Conservation (phyloP, 2,329 filamentous ascomycete genomes). For the Alternaria triticimaculans region DNA sequence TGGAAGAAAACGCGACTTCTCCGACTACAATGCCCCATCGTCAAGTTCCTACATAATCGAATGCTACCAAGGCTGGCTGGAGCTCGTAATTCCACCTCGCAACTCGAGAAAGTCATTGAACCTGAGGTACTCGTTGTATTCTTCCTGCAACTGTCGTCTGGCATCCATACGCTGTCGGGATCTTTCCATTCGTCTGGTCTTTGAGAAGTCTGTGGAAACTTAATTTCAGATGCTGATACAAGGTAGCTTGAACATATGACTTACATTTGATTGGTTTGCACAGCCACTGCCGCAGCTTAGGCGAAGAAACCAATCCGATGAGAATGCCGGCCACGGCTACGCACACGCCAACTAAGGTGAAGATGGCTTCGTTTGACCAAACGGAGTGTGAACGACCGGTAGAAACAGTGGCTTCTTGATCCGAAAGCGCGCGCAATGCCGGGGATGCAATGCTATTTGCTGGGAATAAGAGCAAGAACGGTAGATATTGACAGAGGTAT, state of each 20-base stretch:
- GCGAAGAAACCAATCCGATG: background rate
- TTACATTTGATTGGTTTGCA: background rate
- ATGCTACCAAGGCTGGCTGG: background rate
- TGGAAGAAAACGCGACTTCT: background rate
- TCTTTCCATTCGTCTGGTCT: background rate
- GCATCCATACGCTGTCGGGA: background rate
- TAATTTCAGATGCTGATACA: background rate
- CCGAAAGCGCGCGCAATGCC: background rate
- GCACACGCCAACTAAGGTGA: background rate
- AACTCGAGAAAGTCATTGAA: background rate
- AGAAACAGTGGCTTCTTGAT: too few species aligned
- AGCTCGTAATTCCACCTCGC: background rate
- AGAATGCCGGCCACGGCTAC: background rate
- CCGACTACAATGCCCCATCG: background rate
- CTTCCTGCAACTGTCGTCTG: background rate
- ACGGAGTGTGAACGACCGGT: too few species aligned
- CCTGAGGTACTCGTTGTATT: background rate
- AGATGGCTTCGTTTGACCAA: conserved; percentile 5
- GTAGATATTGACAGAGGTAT: fast-evolving
- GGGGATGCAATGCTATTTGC: too few species aligned
- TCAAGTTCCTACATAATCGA: background rate
- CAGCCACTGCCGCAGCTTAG: background rate
- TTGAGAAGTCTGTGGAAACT: background rate
- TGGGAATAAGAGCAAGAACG: background rate
- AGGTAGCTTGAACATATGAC: background rate